Percentiles rank a stretch among this genome's conserved stretches.
These are phyloP conservation scores for Collybia sordida DNA, from an alignment of 768 basidiomycete genomes.

Conservation along the genomic window DNA sequence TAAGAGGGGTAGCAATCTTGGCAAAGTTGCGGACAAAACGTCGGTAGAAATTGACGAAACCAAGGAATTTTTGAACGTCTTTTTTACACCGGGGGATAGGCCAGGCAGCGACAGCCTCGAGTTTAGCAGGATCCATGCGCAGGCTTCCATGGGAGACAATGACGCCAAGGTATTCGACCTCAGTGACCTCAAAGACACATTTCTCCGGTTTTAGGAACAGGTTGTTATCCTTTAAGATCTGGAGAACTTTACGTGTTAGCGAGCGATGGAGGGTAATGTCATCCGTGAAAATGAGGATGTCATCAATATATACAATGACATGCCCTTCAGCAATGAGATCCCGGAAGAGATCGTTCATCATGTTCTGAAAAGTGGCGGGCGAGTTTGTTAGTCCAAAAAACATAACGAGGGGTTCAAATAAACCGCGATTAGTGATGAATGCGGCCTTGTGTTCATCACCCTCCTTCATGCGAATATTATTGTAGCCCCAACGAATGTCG, in stretches of 20 bases:
- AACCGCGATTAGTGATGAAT: slow-evolving; percentile 28
- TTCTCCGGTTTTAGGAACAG: slow-evolving; percentile 38
- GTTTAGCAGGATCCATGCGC: neutral
- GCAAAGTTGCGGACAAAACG: slow-evolving; percentile 38
- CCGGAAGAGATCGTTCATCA: slow-evolving; percentile 15
- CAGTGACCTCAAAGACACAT: slow-evolving; percentile 24
- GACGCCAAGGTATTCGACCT: slow-evolving; percentile 30
- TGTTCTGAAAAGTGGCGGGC: slow-evolving; percentile 36
- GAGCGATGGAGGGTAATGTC: slow-evolving; percentile 16
- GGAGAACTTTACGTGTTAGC: slow-evolving; percentile 18
- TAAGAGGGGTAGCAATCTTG: slow-evolving; percentile 28
- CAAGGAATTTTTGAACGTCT: slow-evolving; percentile 39
- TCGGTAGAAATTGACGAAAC: slow-evolving; percentile 45
- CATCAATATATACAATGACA: slow-evolving; percentile 41
- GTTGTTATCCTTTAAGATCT: slow-evolving; percentile 23
- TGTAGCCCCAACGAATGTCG: slow-evolving; percentile 38
- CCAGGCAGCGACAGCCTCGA: neutral
- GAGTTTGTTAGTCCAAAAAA: slow-evolving; percentile 30
- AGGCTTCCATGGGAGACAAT: neutral
- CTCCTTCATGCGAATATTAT: slow-evolving; percentile 31
- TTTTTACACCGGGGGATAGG: slow-evolving; percentile 22
- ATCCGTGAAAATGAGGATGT: slow-evolving; percentile 35
- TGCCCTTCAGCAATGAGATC: slow-evolving; percentile 20
- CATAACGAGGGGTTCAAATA: slow-evolving; percentile 37
- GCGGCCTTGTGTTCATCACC: slow-evolving; percentile 43